These are phyloP conservation scores for Neonectria ditissima DNA, from an alignment of 2,329 filamentous ascomycete species.

Conservation along the genomic window DNA sequence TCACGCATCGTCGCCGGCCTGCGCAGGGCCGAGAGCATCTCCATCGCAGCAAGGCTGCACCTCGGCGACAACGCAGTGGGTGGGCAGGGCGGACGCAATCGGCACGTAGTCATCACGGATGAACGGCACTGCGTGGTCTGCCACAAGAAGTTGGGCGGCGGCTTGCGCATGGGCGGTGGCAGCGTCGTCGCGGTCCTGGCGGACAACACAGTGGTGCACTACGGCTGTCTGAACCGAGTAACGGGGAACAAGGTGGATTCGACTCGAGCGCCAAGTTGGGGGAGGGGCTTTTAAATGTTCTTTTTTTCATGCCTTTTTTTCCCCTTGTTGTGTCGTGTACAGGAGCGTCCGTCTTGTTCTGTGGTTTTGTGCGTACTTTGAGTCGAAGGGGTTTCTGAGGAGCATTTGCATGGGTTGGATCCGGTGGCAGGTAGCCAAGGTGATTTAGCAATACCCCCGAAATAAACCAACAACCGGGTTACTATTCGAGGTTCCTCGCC, in stretches of 20 bases:
- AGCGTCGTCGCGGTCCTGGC: conserved; percentile 92
- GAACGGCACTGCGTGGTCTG: conserved; percentile 93
- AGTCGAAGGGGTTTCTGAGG: conserved; percentile 23
- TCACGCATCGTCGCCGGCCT: conserved; percentile 81
- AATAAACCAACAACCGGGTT: conserved; percentile 26
- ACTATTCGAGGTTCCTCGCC: background rate
- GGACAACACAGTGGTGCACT: conserved; percentile 84
- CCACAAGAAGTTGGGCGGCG: conserved; percentile 88
- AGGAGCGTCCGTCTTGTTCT: conserved; percentile 27
- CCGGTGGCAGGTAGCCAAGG: conserved; percentile 33
- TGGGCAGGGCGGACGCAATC: conserved; percentile 65
- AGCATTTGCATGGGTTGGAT: conserved; percentile 41
- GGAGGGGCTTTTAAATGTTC: conserved; percentile 50
- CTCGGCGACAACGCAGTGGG: conserved; percentile 74
- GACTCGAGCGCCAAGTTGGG: conserved; percentile 51
- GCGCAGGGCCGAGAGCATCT: conserved; percentile 82
- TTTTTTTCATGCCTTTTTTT: conserved; percentile 27
- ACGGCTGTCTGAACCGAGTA: conserved; percentile 76
- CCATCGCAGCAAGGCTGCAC: conserved; percentile 77
- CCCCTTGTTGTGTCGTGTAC: conserved; percentile 11
- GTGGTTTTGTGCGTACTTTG: conserved; percentile 20
- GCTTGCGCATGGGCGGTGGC: conserved; percentile 87
- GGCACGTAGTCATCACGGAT: conserved; percentile 84
- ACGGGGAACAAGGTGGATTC: conserved; percentile 51
- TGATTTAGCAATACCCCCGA: conserved; percentile 46